Base-by-base conservation (phyloP, 169 alveolate genomes). In the Plasmodium chabaudi region DNA sequence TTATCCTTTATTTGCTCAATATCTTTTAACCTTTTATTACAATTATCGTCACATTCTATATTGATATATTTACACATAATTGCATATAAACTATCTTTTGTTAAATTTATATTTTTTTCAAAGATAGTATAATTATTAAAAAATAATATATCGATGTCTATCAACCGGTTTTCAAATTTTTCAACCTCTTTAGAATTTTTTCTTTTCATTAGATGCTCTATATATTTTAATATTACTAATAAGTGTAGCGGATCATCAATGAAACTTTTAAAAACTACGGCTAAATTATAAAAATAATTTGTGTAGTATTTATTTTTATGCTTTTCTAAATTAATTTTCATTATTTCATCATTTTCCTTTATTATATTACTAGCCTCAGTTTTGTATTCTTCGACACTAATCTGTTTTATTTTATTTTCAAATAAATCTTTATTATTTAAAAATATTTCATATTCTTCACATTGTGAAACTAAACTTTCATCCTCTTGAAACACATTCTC, bases 91-190 rank as follows among this genome's bases (percentile, higher is more conserved):
- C 46, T n/a, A 13, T 63, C 25, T 49, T 49, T 49, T 46, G 63
- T 61, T 13, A 75, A 75, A 12, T 42, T 15, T 23, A 75, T 13
- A 9, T 57, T 56, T 64, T 27, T 64, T 15, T 47, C 67, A 63
- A 75, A 75, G 27, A 75, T 63, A 7, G 88, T 75, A 34, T 47
- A 75, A 19, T 61, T 65, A 69, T 75, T 75, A 75, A 75, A 75
- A 75, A 75, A 75, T 75, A 75, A 34, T 21, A 75, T 75, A 64
- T 75, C 88, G 15, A 75, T 75, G 27, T 75, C 88, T 75, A 75
- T 61, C 5, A 61, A 21, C 19, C 88, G 88, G 51, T 75, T 75
- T 75, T 75, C 70, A 44, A 75, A 75, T 75, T 25, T 75, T 63
- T 61, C 57, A n/a, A 9, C 25, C 21, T 75, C 46, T 34, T 75